Evolutionary conservation across 2,329 filamentous ascomycete species (phyloP), one percentile per base, ranked within the genome.

Genomic region (Cladosporium sp.): DNA sequence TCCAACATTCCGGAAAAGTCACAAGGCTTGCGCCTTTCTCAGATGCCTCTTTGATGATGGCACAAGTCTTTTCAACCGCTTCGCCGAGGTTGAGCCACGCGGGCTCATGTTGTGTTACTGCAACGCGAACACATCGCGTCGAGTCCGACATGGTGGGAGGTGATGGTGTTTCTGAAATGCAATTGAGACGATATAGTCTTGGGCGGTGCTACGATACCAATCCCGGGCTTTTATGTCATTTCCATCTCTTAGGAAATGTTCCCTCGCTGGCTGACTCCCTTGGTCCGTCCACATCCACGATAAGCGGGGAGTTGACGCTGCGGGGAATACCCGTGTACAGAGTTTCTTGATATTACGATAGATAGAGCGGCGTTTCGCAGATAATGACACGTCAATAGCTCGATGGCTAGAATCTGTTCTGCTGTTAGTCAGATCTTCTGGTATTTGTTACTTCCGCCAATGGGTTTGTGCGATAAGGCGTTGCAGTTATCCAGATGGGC

Each of bases 21-120:
- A 88, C 69, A 2, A 88, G 70, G 59, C 83, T 76, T 1, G 82
- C 82, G 1, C 79, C 80, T 45, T 81, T 78, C 5, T 70, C 62
- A 1, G 80, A 80, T 1, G 85, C 85, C 64, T 84, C 78, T 38
- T 75, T 70, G 63, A 88, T 86, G 54, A 86, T 74, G 0, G 71
- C 66, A 63, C 82, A 80, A 9, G 84, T 85, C 67, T 87, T 87
- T 1, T 76, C 67, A 1, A 87, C 79, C 1, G 78, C 76, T 0
- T 69, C 79, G 6, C 78, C 72, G 1, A 87, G 76, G 64, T 88
- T 80, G 8, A 87, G 75, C 83, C 84, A 87, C 1, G 74, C 77
- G 0, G 84, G 83, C 69, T 87, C 84, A 6, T 80, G 78, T 66
- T 87, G 84, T 0, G 81, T 78, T 12, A 81, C 80, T 30, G 78